Percentiles rank a stretch among this genome's conserved stretches.
These are phyloP conservation scores for Stachybotrys elegans DNA, from an alignment of 2,329 filamentous ascomycete genomes.

Conservation along the genomic window DNA sequence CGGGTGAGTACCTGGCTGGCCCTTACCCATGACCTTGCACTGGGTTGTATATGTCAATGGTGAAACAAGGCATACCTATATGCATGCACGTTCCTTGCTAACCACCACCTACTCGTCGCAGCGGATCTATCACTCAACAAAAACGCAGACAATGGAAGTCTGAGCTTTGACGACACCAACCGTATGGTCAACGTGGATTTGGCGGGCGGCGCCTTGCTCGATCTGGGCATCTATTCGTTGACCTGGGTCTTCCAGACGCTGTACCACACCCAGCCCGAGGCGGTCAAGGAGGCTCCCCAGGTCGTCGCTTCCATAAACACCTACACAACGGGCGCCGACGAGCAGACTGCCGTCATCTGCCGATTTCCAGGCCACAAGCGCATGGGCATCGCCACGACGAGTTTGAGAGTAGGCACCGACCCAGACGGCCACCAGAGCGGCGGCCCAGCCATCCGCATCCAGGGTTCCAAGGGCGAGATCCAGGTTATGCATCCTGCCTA, in stretches of 20 bases:
- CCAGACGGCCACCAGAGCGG: conserved; percentile 55
- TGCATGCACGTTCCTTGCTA: no score
- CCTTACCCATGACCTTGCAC: neutral
- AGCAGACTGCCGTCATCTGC: conserved; percentile 71
- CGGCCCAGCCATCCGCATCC: conserved; percentile 69
- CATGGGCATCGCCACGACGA: conserved; percentile 68
- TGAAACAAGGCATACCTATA: no score
- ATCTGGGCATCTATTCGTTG: conserved; percentile 82
- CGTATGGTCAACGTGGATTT: conserved; percentile 80
- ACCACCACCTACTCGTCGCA: conserved; percentile 15
- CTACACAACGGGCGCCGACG: conserved; percentile 71
- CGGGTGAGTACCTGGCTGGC: conserved; percentile 32
- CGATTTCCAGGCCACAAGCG: conserved; percentile 65
- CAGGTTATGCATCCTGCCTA: conserved; percentile 71
- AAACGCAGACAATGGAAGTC: conserved; percentile 49
- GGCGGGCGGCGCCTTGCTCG: conserved; percentile 76
- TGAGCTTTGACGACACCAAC: conserved; percentile 55
- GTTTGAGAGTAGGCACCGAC: conserved; percentile 57
- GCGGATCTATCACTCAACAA: conserved; percentile 59
- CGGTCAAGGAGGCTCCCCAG: conserved; percentile 61
- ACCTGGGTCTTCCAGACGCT: conserved; percentile 90
- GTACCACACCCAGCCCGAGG: conserved; percentile 71
- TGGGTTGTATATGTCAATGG: no score
- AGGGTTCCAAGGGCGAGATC: conserved; percentile 77
- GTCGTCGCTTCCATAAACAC: conserved; percentile 67